These are phyloP conservation scores for Cicer pinnatifidum DNA, from an alignment of 306 rosid species.

Conservation along the genomic window DNA sequence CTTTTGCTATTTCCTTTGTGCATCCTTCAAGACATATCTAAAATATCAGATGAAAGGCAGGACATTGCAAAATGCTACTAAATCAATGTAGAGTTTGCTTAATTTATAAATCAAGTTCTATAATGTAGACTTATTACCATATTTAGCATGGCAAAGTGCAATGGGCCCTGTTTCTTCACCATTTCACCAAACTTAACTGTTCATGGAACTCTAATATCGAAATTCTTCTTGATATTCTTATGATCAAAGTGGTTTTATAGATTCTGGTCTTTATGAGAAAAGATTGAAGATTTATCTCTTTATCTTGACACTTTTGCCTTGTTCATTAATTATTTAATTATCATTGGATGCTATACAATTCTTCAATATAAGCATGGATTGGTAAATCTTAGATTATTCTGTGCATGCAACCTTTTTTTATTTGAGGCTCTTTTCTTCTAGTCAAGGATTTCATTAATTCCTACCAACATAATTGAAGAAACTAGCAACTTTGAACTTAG, in stretches of 20 bases:
- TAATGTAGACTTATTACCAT: background rate
- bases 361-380: too few species aligned
- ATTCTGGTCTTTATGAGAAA: constrained; percentile 26
- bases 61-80: constrained; percentile 19
- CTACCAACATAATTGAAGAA: too few species aligned
- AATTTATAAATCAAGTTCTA: constrained; percentile 7
- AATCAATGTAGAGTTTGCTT: constrained; percentile 18
- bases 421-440: too few species aligned
- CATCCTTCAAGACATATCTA: constrained; percentile 16
- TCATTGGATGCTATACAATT: too few species aligned
- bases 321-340: too few species aligned
- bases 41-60: constrained; percentile 5
- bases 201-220: constrained; percentile 12
- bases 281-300: constrained; percentile 22
- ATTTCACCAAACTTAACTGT: constrained; percentile 9
- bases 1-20: background rate
- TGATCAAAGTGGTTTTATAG: constrained; percentile 1
- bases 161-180: constrained; percentile 7
- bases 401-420: too few species aligned
- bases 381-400: too few species aligned
- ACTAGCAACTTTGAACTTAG: too few species aligned
- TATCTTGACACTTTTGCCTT: constrained; percentile 19
- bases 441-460: too few species aligned
- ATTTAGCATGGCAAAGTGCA: constrained; percentile 2
- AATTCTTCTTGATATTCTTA: constrained; percentile 5